Evolutionary conservation across 345 rosid species (phyloP).

Genomic region (Eucalyptus pauciflora): DNA sequence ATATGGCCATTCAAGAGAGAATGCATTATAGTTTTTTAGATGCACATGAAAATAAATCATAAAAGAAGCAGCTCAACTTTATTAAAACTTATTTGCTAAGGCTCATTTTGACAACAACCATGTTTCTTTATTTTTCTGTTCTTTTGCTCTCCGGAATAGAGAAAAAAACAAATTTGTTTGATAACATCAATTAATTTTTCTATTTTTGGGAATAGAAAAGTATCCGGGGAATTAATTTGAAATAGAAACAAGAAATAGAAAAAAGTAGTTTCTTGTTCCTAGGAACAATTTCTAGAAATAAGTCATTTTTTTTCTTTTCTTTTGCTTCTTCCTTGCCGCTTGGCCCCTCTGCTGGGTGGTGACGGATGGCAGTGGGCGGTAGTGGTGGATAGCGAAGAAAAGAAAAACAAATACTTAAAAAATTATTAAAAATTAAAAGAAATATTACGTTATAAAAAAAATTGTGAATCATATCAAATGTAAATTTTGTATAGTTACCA

Average conservation of each 20-base stretch:
- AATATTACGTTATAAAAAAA: no score
- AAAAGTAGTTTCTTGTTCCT: rapidly evolving
- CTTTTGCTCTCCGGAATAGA: rapidly evolving
- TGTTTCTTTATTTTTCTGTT: no score
- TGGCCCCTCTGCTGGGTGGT: no score
- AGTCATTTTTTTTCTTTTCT: no score
- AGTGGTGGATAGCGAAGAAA: rapidly evolving
- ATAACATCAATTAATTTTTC: no score
- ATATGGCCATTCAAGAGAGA: background rate
- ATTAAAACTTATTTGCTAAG: background rate
- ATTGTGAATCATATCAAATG: no score
- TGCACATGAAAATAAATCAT: background rate
- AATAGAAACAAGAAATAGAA: rapidly evolving
- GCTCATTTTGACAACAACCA: rapidly evolving
- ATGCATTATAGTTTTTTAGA: background rate
- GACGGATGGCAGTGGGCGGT: rapidly evolving
- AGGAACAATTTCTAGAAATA: no score
- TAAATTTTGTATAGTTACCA: no score
- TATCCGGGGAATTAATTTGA: rapidly evolving
- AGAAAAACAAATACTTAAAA: no score
- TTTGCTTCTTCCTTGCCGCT: no score
- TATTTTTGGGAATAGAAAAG: rapidly evolving
- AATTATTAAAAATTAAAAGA: no score
- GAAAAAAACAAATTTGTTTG: no score
- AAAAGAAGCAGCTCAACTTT: background rate